A percentile compares a stretch with the other conserved stretches of the same genome.
phyloP scores from a whole-genome alignment of 2,329 filamentous ascomycete species.

The Hortaea sp. region DNA sequence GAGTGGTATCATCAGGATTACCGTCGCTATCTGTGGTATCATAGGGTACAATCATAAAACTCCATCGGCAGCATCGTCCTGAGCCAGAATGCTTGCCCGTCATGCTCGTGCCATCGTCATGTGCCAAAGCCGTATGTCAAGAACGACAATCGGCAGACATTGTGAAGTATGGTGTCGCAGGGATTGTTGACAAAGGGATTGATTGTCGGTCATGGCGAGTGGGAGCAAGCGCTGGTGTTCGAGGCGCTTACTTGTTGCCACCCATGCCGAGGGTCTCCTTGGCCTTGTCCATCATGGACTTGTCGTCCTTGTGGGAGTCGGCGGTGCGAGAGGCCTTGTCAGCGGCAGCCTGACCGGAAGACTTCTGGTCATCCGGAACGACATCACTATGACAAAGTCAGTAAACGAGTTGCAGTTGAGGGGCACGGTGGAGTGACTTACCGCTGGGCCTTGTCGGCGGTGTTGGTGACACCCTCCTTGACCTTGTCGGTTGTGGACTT shows the following conservation, averaged over 20 bases:
- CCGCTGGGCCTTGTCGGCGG: constrained; percentile 45
- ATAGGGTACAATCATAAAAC: not conserved
- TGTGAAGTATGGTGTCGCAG: not conserved
- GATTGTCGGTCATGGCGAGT: not conserved
- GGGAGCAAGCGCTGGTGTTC: not conserved
- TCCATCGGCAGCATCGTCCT: not conserved
- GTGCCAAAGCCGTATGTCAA: not conserved
- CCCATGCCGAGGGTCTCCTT: constrained; percentile 37
- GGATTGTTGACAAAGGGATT: not conserved
- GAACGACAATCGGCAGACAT: not conserved
- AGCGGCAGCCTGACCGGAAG: constrained; percentile 39
- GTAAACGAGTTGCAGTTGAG: constrained; percentile 11
- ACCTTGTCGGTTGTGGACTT: constrained; percentile 53
- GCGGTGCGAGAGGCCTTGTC: constrained; percentile 41
- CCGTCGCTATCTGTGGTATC: not conserved
- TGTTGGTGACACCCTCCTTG: constrained; percentile 47
- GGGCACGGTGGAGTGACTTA: constrained; percentile 15
- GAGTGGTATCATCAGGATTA: not conserved
- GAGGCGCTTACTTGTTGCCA: constrained; percentile 31
- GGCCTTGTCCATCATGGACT: constrained; percentile 36
- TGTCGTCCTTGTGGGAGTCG: constrained; percentile 33
- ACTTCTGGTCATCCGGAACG: constrained; percentile 47
- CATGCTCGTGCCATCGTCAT: not conserved
- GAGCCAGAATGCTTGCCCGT: not conserved
- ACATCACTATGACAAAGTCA: constrained; percentile 26